Conservation (phyloP, 2,329 filamentous ascomycete genomes). For the Xylaria polymorpha region DNA sequence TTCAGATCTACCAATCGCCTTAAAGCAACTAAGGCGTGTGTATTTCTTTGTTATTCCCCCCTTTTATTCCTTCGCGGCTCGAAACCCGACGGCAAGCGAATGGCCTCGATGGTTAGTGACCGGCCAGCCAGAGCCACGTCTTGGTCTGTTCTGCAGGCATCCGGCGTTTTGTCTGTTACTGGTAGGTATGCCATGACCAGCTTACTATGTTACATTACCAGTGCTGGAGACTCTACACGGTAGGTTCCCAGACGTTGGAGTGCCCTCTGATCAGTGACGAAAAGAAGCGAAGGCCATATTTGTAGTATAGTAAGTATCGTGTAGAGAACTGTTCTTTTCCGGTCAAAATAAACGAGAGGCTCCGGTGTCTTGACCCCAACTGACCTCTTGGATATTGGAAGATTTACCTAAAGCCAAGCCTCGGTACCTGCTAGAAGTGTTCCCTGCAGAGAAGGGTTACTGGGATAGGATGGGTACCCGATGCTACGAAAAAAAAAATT, state of each 20-base stretch:
- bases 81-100: neutral
- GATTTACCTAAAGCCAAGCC: slow-evolving; percentile 9
- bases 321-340: neutral
- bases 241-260: neutral
- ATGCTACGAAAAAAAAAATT: slow-evolving; percentile 4
- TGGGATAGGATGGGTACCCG: slow-evolving; percentile 1
- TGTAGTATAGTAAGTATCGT: neutral
- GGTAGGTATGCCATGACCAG: slow-evolving; percentile 1
- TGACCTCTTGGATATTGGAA: neutral
- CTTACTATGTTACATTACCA: slow-evolving; percentile 12
- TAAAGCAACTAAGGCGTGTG: neutral
- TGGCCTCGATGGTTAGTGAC: slow-evolving; percentile 4
- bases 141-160: slow-evolving; percentile 5
- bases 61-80: neutral
- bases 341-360: slow-evolving; percentile 22
- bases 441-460: slow-evolving; percentile 12
- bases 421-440: neutral
- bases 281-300: neutral
- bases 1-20: neutral
- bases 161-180: neutral
- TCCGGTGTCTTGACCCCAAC: slow-evolving; percentile 2
- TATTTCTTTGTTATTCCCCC: neutral
- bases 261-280: neutral
- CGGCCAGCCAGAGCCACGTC: neutral
- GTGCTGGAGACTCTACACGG: neutral